Evolutionary conservation across 2,329 filamentous ascomycete species (phyloP).

Genomic region (Fusarium camptoceras): DNA sequence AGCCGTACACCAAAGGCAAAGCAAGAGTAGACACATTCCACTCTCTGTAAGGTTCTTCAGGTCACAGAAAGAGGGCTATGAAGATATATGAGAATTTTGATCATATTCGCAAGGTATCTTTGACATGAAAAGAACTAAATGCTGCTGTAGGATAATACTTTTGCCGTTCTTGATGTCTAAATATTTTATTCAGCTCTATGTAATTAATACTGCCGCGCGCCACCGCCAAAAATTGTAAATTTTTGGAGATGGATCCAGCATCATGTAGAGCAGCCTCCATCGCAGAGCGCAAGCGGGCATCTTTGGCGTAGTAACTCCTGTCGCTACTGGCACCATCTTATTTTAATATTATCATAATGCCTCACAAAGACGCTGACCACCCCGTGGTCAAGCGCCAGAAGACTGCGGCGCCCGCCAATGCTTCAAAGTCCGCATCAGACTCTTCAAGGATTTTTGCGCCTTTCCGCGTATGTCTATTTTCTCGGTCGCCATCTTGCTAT

Average conservation of each 20-base stretch:
- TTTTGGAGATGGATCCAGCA: constrained; percentile 41
- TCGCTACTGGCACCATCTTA: constrained; percentile 6
- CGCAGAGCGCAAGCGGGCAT: constrained; percentile 35
- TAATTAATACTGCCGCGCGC: constrained; percentile 29
- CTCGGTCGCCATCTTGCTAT: neutral
- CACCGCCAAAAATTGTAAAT: constrained; percentile 51
- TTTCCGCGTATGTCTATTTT: constrained; percentile 75
- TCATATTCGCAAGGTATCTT: neutral
- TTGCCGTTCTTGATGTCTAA: neutral
- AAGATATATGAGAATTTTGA: accelerated
- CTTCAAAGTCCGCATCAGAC: constrained; percentile 55
- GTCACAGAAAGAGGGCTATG: accelerated
- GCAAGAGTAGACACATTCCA: neutral
- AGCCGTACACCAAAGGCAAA: neutral
- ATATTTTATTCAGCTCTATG: constrained; percentile 5
- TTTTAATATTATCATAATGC: constrained; percentile 57
- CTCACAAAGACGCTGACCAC: constrained; percentile 68
- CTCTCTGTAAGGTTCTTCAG: too few species aligned
- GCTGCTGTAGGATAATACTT: neutral
- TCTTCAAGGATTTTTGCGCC: constrained; percentile 91
- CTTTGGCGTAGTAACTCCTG: constrained; percentile 15
- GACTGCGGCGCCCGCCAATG: constrained; percentile 51
- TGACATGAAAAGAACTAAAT: neutral
- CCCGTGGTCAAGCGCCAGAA: constrained; percentile 84
- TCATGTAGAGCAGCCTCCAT: constrained; percentile 37